These are phyloP conservation scores for Globisporangium spinosum DNA, from an alignment of 352 stramenopile species.

Conservation along the genomic window DNA sequence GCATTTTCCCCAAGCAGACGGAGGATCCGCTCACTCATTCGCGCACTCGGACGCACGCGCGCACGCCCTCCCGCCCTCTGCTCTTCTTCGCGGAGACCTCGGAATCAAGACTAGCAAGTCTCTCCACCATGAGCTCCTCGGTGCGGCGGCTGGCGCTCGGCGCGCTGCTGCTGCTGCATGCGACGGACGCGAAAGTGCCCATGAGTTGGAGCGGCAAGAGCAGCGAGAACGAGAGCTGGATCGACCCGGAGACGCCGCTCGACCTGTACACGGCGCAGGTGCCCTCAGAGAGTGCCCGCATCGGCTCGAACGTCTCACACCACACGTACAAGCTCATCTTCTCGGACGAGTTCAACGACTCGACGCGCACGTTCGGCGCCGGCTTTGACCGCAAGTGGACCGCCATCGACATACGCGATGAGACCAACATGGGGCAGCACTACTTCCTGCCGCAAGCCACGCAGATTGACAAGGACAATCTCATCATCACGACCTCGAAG, in stretches of 20 bases:
- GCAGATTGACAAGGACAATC: constrained; percentile 90
- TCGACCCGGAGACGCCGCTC: constrained; percentile 73
- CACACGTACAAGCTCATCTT: constrained; percentile 89
- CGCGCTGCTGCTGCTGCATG: constrained; percentile 16
- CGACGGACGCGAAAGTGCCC: constrained; percentile 22
- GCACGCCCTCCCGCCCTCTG: not conserved
- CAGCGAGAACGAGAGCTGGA: constrained; percentile 62
- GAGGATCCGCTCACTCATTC: constrained; percentile 13
- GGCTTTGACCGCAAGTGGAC: constrained; percentile 96
- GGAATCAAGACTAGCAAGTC: not conserved
- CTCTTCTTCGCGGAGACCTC: not conserved
- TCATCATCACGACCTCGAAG: constrained; percentile 91
- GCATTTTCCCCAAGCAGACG: constrained; percentile 3
- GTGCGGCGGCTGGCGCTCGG: constrained; percentile 23
- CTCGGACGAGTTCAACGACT: constrained; percentile 96
- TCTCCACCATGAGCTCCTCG: constrained; percentile 12
- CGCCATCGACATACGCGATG: constrained; percentile 93
- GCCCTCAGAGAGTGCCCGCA: constrained; percentile 31
- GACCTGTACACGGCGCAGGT: constrained; percentile 45
- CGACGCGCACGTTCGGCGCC: constrained; percentile 90
- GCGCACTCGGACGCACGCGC: constrained; percentile 11
- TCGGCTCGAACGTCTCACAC: constrained; percentile 28
- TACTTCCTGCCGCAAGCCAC: constrained; percentile 94
- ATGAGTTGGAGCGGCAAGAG: constrained; percentile 25
- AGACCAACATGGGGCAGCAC: constrained; percentile 93